phyloP scores from a whole-genome alignment of 345 rosid genomes.

The Gossypium australe region DNA sequence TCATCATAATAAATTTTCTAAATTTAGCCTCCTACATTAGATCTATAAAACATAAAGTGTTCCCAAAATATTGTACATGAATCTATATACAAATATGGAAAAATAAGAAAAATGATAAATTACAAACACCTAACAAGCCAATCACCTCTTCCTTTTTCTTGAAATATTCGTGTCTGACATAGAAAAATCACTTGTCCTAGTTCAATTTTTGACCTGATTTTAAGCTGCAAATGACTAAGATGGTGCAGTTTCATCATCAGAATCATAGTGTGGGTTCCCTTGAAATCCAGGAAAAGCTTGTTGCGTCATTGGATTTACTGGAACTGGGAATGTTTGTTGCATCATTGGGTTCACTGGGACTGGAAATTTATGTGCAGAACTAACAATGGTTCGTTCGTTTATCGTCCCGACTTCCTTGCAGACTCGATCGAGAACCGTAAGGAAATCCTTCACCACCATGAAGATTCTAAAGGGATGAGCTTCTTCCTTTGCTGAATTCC shows the following conservation, averaged over 20 bases:
- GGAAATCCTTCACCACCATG: slow-evolving; percentile 93
- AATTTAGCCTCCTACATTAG: slow-evolving; percentile 21
- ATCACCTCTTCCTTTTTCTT: not conserved
- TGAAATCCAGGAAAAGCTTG: slow-evolving; percentile 41
- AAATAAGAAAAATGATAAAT: slow-evolving; percentile 18
- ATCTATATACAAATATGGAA: slow-evolving; percentile 42
- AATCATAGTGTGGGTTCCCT: slow-evolving; percentile 37
- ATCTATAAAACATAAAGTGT: slow-evolving; percentile 30
- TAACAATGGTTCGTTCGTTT: slow-evolving; percentile 75
- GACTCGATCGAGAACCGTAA: slow-evolving; percentile 72
- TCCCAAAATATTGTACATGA: slow-evolving; percentile 33
- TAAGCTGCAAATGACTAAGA: slow-evolving; percentile 15
- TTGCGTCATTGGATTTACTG: slow-evolving; percentile 23
- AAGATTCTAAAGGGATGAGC: slow-evolving; percentile 97
- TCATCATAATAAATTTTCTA: too few species aligned
- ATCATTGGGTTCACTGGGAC: slow-evolving; percentile 71
- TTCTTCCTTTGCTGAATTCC: slow-evolving; percentile 96
- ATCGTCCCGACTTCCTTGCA: slow-evolving; percentile 94
- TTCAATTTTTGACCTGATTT: not conserved
- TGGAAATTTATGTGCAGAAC: slow-evolving; percentile 78
- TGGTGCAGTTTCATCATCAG: slow-evolving; percentile 53
- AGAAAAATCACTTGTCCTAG: not conserved
- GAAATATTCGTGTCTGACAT: not conserved
- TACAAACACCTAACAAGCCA: slow-evolving; percentile 26
- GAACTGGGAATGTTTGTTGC: slow-evolving; percentile 23